These are phyloP conservation scores for Colletotrichum caudatum DNA, from an alignment of 2,329 filamentous ascomycete species.

Conservation along the genomic window DNA sequence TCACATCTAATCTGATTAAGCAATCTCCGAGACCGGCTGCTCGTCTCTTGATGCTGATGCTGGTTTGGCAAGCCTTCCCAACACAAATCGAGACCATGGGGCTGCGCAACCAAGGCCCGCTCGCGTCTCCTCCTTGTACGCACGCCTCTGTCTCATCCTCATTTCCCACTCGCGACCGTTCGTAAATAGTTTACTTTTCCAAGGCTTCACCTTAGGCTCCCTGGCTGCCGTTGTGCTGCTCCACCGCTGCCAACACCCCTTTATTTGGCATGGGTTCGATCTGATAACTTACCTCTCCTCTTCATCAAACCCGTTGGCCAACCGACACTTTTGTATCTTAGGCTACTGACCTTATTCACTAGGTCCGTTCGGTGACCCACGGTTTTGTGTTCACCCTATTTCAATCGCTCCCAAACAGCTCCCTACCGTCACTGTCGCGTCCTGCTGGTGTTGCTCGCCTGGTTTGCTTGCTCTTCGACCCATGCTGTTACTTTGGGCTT, in stretches of 20 bases:
- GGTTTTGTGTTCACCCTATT: slow-evolving; percentile 1
- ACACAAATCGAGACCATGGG: slow-evolving; percentile 10
- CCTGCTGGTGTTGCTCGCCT: background rate
- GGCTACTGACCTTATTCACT: background rate
- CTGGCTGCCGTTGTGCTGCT: slow-evolving; percentile 3
- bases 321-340: slow-evolving; percentile 8
- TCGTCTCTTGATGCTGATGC: background rate
- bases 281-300: slow-evolving; percentile 37
- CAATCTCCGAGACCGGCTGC: slow-evolving; percentile 35
- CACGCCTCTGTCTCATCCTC: slow-evolving; percentile 27
- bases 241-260: slow-evolving; percentile 9
- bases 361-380: slow-evolving; percentile 14
- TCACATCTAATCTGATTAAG: slow-evolving; percentile 39
- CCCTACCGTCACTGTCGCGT: background rate
- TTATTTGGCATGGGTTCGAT: slow-evolving; percentile 34
- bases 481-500: background rate
- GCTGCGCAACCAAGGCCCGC: slow-evolving; percentile 15
- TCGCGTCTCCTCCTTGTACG: background rate
- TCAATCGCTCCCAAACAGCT: background rate
- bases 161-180: slow-evolving; percentile 25
- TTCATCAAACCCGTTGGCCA: slow-evolving; percentile 2
- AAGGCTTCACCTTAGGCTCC: slow-evolving; percentile 10
- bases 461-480: slow-evolving; percentile 8
- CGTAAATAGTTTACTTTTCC: background rate
- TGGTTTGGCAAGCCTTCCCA: background rate